Evolutionary conservation across 345 rosid species (phyloP).

Genomic region (Brassica nigra): DNA sequence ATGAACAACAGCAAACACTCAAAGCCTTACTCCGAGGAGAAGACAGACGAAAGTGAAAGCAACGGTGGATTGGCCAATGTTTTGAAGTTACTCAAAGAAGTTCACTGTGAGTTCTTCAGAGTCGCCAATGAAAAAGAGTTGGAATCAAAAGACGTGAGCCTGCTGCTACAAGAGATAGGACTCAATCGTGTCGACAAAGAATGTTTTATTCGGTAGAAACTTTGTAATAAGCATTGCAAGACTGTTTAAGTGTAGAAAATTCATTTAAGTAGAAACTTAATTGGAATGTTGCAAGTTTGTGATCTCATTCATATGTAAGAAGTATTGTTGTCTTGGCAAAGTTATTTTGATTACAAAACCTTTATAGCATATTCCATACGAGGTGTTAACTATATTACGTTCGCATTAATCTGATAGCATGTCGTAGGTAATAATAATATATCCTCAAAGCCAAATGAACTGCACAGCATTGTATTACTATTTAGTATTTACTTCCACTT

Average conservation of each 20-base stretch:
- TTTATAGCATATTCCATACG: neutral
- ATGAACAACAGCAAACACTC: slow-evolving; percentile 34
- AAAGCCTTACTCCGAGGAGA: slow-evolving; percentile 8
- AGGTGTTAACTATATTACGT: neutral
- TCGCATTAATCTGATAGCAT: neutral
- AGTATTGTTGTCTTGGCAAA: neutral
- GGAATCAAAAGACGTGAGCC: neutral
- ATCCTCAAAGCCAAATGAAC: neutral
- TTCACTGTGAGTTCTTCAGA: slow-evolving; percentile 6
- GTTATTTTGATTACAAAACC: neutral
- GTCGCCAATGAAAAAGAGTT: neutral
- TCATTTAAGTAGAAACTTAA: neutral
- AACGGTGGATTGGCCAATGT: slow-evolving; percentile 5
- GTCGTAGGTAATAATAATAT: neutral
- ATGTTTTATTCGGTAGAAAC: neutral
- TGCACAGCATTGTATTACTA: neutral
- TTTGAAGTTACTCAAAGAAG: neutral
- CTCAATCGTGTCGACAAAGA: neutral
- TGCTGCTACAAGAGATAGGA: slow-evolving; percentile 1
- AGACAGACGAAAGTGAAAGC: slow-evolving; percentile 16
- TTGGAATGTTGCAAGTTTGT: neutral
- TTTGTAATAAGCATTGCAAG: neutral
- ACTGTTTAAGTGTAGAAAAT: neutral
- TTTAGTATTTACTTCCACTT: neutral
- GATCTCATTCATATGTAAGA: neutral